Evolutionary conservation across 2,329 filamentous ascomycete genomes (phyloP).

Genomic region (Botrytis pseudocinerea): DNA sequence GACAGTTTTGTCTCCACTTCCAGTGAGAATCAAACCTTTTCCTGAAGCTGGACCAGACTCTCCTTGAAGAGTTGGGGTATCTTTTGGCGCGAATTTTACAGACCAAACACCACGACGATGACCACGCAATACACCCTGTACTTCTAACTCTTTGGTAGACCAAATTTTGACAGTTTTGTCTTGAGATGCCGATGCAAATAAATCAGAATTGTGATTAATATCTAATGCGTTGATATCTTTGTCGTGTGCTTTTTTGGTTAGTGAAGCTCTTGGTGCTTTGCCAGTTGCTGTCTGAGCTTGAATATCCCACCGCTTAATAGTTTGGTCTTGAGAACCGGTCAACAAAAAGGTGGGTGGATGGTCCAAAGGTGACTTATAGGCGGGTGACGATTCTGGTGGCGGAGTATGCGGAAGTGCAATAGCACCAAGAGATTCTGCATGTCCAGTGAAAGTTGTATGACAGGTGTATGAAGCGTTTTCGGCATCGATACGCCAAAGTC

Average conservation of each 20-base stretch:
- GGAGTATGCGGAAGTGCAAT: slow-evolving; percentile 74
- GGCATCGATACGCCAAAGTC: slow-evolving; percentile 84
- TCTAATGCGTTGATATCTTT: slow-evolving; percentile 98
- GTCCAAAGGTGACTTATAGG: slow-evolving; percentile 70
- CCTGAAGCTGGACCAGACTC: slow-evolving; percentile 71
- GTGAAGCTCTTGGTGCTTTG: slow-evolving; percentile 66
- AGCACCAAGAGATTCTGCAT: slow-evolving; percentile 90
- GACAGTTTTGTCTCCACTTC: slow-evolving; percentile 92
- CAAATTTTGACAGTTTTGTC: slow-evolving; percentile 97
- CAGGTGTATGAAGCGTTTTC: slow-evolving; percentile 74
- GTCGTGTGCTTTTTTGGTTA: slow-evolving; percentile 93
- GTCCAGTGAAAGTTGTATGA: slow-evolving; percentile 80
- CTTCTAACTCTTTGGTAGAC: slow-evolving; percentile 85
- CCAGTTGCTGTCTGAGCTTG: slow-evolving; percentile 48
- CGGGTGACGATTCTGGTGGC: slow-evolving; percentile 68
- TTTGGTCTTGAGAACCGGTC: slow-evolving; percentile 93
- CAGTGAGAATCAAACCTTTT: slow-evolving; percentile 83
- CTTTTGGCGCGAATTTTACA: slow-evolving; percentile 81
- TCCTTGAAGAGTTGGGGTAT: slow-evolving; percentile 71
- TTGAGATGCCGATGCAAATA: slow-evolving; percentile 95
- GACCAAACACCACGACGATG: slow-evolving; percentile 97
- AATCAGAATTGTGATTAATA: slow-evolving; percentile 67
- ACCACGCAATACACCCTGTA: slow-evolving; percentile 85
- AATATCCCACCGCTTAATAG: slow-evolving; percentile 91
- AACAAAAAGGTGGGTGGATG: slow-evolving; percentile 82